These are phyloP conservation scores for Fusarium sp. DNA, from an alignment of 2,329 filamentous ascomycete species.

Conservation along the genomic window DNA sequence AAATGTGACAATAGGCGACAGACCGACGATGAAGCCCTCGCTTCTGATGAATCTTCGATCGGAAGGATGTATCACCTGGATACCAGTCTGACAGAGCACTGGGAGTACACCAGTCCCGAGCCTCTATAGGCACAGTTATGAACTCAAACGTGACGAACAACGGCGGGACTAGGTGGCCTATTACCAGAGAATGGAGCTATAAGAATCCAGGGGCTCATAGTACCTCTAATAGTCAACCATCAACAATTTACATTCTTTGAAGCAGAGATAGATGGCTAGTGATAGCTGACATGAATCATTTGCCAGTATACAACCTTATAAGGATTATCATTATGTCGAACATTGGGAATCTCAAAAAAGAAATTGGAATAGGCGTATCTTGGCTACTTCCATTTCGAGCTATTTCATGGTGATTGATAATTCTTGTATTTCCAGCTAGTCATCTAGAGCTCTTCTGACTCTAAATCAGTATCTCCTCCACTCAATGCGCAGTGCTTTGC, in stretches of 20 bases:
- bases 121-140: rapidly evolving
- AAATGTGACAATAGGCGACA: neutral
- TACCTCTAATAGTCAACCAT: neutral
- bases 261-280: neutral
- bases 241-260: neutral
- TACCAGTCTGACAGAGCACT: neutral
- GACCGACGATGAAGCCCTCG: neutral
- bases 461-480: rapidly evolving
- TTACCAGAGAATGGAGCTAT: rapidly evolving
- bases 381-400: rapidly evolving
- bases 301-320: neutral
- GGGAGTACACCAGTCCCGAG: neutral
- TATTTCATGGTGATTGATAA: no score
- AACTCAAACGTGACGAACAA: neutral
- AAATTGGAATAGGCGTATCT: rapidly evolving
- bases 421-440: neutral
- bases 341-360: neutral
- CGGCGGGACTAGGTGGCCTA: rapidly evolving
- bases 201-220: no score
- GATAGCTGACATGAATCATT: neutral
- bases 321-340: neutral
- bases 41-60: neutral
- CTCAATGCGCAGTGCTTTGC: neutral
- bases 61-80: neutral
- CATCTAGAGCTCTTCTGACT: neutral